Base-by-base conservation (phyloP, 169 alveolate species). In the Plasmodium gallinaceum region DNA sequence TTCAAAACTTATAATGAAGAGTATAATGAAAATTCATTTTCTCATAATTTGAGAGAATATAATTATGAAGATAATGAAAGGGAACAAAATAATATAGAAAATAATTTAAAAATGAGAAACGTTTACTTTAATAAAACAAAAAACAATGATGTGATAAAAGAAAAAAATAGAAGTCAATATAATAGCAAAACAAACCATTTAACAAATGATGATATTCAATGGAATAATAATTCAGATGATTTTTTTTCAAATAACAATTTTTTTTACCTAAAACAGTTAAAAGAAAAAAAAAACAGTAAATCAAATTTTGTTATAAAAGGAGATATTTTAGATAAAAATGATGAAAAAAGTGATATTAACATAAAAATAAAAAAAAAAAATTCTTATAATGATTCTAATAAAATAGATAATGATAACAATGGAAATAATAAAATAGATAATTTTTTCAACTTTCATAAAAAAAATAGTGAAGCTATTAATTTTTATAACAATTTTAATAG, bases 211-310 rank as follows among this genome's bases (percentile, higher is more conserved):
- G 46, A 70, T 70, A 22, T 8, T 48, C 45, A 20, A n/a, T 60
- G 54, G 51, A 22, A 14, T 75, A 46, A 48, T 75, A 66, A 75
- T 43, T 37, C 43, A 62, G 62, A 37, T 22, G 89, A 66, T 46
- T 78, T 78, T 66, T 78, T 78, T 65, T 78, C 89, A 14, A 62
- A 52, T 32, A 32, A 32, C 39, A 78, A 78, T 78, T 78, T 78
- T 22, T 65, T 78, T 48, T 62, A 70, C 37, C 10, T 78, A 16
- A 78, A 78, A 78, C 18, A 43, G 48, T 64, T 65, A 32, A 64
- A 64, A 18, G 89, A 78, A 26, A 78, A 58, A 37, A 78, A 65
- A 65, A 66, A 39, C 9, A 60, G 20, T 7, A 76, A 64, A 18
- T 46, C 26, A 14, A 39, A 26, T 78, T 18, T 7, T 12, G 39